Evolutionary conservation across 2,329 filamentous ascomycete species (phyloP), one percentile per base, ranked within the genome.

Genomic region (Paecilomyces formosus): DNA sequence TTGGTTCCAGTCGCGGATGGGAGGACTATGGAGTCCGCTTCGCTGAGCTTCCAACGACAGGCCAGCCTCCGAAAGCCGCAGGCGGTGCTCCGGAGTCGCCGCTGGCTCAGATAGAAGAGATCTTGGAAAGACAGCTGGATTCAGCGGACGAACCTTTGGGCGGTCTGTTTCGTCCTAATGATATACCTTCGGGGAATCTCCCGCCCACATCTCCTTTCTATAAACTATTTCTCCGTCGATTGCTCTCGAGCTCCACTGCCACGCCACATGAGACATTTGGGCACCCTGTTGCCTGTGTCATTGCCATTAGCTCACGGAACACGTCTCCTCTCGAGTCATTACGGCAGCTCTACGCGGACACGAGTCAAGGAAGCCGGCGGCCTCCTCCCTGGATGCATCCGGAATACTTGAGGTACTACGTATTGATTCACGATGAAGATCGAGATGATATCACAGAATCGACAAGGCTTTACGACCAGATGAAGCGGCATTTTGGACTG

Each of bases 401-500:
- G 30, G 92, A 97, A 61, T 99, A 94, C 72, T 79, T 99, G 63
- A 85, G 94, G 62, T 99, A 99, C 74, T 99, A 99, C 74, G 90
- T 99, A 15, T 80, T 99, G 50, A 88, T 99, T 18, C 94, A 99
- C 68, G 94, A 99, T 66, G 95, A 99, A 75, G 94, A 99, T 70
- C 86, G 86, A 61, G 93, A 96, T 69, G 92, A 99, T 70, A 96
- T 97, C 61, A 85, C 85, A 39, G 89, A 92, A 74, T 96, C 92
- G 12, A 93, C 93, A 73, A 85, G 86, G 18, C 80, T 97, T 28
- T 99, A 96, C 73, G 94, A 99, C 66, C 91, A 97, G 73, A 99
- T 99, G 95, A 99, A 97, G 76, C 86, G 94, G n/a, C 91, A 97
- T 75, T 90, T 99, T 63, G 94, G 94, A 1, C 79, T 97, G 54